Percentiles rank a stretch among this genome's conserved stretches.
Conservation (phyloP, 78 protist genomes). For the Speleostelium caveatum region DNA sequence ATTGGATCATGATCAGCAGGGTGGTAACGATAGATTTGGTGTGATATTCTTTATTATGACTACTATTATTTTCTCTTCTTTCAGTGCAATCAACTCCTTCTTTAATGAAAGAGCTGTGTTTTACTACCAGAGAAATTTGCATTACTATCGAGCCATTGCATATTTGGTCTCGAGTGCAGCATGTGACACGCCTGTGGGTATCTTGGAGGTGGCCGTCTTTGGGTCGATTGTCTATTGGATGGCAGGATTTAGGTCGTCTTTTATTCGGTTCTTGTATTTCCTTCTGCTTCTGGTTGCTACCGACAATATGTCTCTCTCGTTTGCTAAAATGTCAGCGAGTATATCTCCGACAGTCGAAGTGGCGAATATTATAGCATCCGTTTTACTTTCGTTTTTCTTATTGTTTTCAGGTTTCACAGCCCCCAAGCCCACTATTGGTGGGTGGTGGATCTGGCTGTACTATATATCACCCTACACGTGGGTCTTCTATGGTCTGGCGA, state of each 20-base stretch:
- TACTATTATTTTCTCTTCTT: constrained; percentile 58
- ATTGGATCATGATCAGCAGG: constrained; percentile 36
- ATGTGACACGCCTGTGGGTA: constrained; percentile 49
- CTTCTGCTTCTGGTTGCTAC: constrained; percentile 16
- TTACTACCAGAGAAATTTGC: constrained; percentile 21
- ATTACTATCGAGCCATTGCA: constrained; percentile 46
- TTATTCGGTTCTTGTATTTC: constrained; percentile 56
- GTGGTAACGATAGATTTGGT: constrained; percentile 71
- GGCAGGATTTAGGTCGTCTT: constrained; percentile 4
- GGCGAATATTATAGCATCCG: constrained; percentile 44
- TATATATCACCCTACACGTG: constrained; percentile 73
- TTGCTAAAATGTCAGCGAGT: constrained; percentile 35
- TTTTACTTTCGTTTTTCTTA: constrained; percentile 27
- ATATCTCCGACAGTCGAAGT: constrained; percentile 53
- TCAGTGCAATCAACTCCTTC: constrained; percentile 41
- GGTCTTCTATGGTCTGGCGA: constrained; percentile 71
- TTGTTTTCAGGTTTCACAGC: constrained; percentile 78
- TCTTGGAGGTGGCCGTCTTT: constrained; percentile 51
- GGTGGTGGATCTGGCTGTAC: constrained; percentile 82
- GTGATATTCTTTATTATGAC: constrained; percentile 63
- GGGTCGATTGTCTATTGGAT: constrained; percentile 73
- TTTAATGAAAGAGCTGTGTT: constrained; percentile 49
- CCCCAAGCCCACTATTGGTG: constrained; percentile 50
- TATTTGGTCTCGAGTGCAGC: constrained; percentile 41
- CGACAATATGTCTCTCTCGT: constrained; percentile 50